Base-by-base conservation (phyloP, 2,329 filamentous ascomycete species). In the Stachybotrys elegans region DNA sequence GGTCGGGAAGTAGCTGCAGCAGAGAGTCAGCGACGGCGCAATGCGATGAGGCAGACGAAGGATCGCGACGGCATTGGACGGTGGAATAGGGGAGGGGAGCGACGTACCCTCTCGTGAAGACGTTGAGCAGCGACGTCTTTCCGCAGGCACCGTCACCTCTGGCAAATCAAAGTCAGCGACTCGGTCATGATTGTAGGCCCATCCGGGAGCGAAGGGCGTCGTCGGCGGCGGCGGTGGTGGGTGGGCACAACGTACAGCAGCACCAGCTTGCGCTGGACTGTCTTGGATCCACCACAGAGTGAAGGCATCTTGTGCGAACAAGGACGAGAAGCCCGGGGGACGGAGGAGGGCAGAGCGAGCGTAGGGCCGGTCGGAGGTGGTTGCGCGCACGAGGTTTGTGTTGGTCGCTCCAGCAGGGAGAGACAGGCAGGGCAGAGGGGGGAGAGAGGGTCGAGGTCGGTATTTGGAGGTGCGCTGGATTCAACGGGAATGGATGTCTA, bases 121-220 rank as follows among this genome's bases (percentile, higher is more conserved):
- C 93, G 66, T 98, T 98, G 58, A 98, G 72, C 60, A 97, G 71
- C 52, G 91, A 96, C 44, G 93, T 98, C 78, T 98, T 98, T 63
- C 92, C 92, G 68, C 87, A 94, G 57, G 92, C 92, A 76, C 92
- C 92, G 65, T 97, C 92, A 58, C 92, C 92, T 63, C 90, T 95
- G 54, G 49, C 36, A 43, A 34, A 39, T 14, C 17, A 35, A 43
- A 31, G 45, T 52, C 44, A 57, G 50, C 51, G n/a, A n/a, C n/a
- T n/a, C n/a, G n/a, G n/a, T n/a, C n/a, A n/a, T n/a, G 36, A 36
- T 37, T 35, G 22, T 17, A 27, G 23, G 21, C 35, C 39, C 14
- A 21, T 14, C n/a, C n/a, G 21, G 12, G 35, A 37, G 25, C 40
- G 19, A 32, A n/a, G n/a, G n/a, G n/a, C n/a, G n/a, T n/a, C n/a